Evolutionary conservation across 2,329 filamentous ascomycete species (phyloP).

Genomic region (Penicillium sp.): DNA sequence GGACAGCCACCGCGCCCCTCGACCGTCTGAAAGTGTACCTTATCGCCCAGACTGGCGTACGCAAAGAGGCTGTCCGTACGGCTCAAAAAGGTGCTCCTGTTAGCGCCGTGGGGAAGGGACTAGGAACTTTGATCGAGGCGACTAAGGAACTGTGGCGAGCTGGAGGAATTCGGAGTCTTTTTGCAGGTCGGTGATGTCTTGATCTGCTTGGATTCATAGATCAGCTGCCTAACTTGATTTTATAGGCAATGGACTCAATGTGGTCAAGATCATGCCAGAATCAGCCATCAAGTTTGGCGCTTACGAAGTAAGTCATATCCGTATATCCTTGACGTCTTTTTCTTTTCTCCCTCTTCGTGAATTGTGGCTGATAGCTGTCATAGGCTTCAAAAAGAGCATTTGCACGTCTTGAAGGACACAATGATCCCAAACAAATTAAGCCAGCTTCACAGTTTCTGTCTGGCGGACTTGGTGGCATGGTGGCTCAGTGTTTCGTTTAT

Average conservation of each 20-base stretch:
- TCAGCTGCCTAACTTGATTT: slow-evolving; percentile 18
- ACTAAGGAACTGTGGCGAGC: slow-evolving; percentile 75
- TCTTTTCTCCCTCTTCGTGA: background rate
- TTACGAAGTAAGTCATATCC: slow-evolving; percentile 62
- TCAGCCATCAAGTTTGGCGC: slow-evolving; percentile 98
- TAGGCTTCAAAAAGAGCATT: slow-evolving; percentile 81
- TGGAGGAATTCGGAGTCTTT: slow-evolving; percentile 83
- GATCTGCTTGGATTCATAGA: background rate
- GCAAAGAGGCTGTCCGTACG: slow-evolving; percentile 57
- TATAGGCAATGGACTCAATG: slow-evolving; percentile 88
- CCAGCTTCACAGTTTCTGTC: slow-evolving; percentile 85
- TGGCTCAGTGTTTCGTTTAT: slow-evolving; percentile 95
- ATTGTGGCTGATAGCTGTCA: slow-evolving; percentile 4
- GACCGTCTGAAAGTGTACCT: slow-evolving; percentile 97
- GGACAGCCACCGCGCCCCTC: slow-evolving; percentile 91
- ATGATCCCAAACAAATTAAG: slow-evolving; percentile 73
- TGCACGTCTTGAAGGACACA: slow-evolving; percentile 81
- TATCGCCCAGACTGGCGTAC: slow-evolving; percentile 76
- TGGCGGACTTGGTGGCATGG: slow-evolving; percentile 87
- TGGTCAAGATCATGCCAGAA: slow-evolving; percentile 97
- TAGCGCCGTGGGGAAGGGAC: slow-evolving; percentile 61
- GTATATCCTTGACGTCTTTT: background rate
- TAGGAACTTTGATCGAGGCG: slow-evolving; percentile 67
- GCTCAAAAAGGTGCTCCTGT: slow-evolving; percentile 67
- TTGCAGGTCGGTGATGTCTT: slow-evolving; percentile 67